A percentile compares a stretch with the other conserved stretches of the same genome.
Conservation (phyloP, 768 basidiomycete genomes). For the Galerina sulciceps region DNA sequence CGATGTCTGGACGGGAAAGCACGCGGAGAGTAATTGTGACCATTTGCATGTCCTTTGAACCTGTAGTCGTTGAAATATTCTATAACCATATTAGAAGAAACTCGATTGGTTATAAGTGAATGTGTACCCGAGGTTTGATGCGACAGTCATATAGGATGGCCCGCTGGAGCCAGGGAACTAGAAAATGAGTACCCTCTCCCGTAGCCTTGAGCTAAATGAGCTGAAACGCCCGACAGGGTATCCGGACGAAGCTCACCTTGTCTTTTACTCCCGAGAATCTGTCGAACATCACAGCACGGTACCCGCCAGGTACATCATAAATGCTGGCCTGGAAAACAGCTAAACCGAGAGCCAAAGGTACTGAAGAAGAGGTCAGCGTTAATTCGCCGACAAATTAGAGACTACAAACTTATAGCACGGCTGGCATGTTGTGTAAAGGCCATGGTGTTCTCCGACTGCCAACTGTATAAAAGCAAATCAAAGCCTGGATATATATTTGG, state of each 20-base stretch:
- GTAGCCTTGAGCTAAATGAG: conserved; percentile 58
- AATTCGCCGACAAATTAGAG: neutral
- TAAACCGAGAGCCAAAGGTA: conserved; percentile 52
- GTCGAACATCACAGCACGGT: conserved; percentile 97
- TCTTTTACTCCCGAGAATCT: conserved; percentile 91
- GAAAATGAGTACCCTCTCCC: conserved; percentile 93
- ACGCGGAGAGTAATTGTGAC: conserved; percentile 96
- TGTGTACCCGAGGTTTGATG: conserved; percentile 88
- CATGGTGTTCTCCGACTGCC: conserved; percentile 35
- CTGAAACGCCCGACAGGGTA: neutral
- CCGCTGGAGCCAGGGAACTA: conserved; percentile 94
- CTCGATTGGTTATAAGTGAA: neutral
- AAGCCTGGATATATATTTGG: no score
- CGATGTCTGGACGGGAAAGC: conserved; percentile 88
- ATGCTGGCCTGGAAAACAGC: conserved; percentile 54
- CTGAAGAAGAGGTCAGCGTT: conserved; percentile 23
- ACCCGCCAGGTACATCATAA: conserved; percentile 87
- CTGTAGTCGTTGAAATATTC: conserved; percentile 99
- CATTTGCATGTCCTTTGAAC: conserved; percentile 99
- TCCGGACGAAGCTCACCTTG: conserved; percentile 48
- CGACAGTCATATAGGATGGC: conserved; percentile 98
- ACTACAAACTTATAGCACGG: conserved; percentile 51
- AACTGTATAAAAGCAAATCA: no score
- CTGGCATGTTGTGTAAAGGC: conserved; percentile 51
- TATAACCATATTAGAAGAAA: conserved; percentile 32